phyloP scores from a whole-genome alignment of 352 stramenopile genomes.

The Pythium monospermum region DNA sequence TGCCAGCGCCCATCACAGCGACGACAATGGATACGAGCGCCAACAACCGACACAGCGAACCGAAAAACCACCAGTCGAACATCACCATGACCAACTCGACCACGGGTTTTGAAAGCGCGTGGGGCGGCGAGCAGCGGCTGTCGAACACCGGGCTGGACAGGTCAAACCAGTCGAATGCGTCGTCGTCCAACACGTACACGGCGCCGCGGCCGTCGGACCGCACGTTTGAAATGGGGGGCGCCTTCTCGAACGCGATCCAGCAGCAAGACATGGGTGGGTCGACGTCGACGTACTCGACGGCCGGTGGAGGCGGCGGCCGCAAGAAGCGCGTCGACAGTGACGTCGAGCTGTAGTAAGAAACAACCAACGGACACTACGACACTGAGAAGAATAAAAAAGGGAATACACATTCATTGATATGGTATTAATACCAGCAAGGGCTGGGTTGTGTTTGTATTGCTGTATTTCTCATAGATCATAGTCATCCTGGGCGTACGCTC shows the following conservation, averaged over 20 bases:
- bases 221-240: slow-evolving; percentile 14
- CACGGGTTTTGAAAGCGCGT: slow-evolving; percentile 26
- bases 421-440: too few relatives aligned
- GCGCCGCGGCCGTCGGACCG: slow-evolving; percentile 9
- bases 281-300: slow-evolving; percentile 5
- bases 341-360: slow-evolving; percentile 40
- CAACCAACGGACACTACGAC: too few relatives aligned
- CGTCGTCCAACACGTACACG: slow-evolving; percentile 21
- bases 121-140: slow-evolving; percentile 8
- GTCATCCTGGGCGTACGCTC: slow-evolving; percentile 4
- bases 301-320: slow-evolving; percentile 15
- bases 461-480: slow-evolving; percentile 6
- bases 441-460: neutral
- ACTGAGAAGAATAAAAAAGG: neutral
- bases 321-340: slow-evolving; percentile 53
- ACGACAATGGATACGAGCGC: neutral
- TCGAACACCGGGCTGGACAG: slow-evolving; percentile 26
- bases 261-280: slow-evolving; percentile 10
- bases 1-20: slow-evolving; percentile 43
- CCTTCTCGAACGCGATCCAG: slow-evolving; percentile 26
- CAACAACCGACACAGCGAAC: slow-evolving; percentile 8
- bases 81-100: slow-evolving; percentile 25
- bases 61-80: slow-evolving; percentile 14
- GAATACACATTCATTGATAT: neutral
- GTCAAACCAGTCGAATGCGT: slow-evolving; percentile 36